Percentiles rank a stretch among this genome's conserved stretches.
Conservation (phyloP, 2,329 filamentous ascomycete species). For the Ramularia endophylla region DNA sequence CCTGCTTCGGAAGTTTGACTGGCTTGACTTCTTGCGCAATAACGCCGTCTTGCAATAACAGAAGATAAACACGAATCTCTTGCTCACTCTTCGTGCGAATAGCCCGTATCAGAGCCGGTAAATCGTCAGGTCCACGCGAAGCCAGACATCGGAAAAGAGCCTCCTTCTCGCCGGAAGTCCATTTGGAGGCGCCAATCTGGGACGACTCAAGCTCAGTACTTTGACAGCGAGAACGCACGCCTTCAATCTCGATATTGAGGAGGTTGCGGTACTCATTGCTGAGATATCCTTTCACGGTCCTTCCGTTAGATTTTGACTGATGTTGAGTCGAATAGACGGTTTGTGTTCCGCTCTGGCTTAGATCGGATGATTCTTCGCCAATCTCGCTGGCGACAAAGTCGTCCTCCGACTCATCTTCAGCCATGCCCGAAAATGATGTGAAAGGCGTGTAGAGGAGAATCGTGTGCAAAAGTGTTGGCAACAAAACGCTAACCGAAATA, state of each 20-base stretch:
- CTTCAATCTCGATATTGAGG: conserved; percentile 54
- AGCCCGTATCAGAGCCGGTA: conserved; percentile 55
- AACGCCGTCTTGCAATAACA: conserved; percentile 50
- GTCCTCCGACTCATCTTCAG: too few relatives aligned
- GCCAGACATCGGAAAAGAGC: conserved; percentile 61
- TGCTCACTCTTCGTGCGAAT: conserved; percentile 66
- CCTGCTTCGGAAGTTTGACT: conserved; percentile 31
- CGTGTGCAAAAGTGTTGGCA: too few relatives aligned
- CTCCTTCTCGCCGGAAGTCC: conserved; percentile 67
- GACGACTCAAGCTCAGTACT: conserved; percentile 29
- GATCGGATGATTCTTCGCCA: too few relatives aligned
- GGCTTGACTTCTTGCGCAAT: conserved; percentile 29
- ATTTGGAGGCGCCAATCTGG: conserved; percentile 64
- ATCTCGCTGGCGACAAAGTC: too few relatives aligned
- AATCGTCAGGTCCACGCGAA: conserved; percentile 57
- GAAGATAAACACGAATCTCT: conserved; percentile 67
- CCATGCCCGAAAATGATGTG: too few relatives aligned
- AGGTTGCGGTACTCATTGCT: conserved; percentile 40
- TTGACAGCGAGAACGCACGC: conserved; percentile 23
- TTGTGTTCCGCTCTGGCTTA: too few relatives aligned
- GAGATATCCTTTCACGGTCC: not conserved
- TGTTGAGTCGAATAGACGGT: too few relatives aligned
- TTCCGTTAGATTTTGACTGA: too few relatives aligned
- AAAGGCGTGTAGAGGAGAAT: too few relatives aligned
- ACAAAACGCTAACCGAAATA: too few relatives aligned